phyloP scores from a whole-genome alignment of 768 basidiomycete species.

The Auricularia cornea region DNA sequence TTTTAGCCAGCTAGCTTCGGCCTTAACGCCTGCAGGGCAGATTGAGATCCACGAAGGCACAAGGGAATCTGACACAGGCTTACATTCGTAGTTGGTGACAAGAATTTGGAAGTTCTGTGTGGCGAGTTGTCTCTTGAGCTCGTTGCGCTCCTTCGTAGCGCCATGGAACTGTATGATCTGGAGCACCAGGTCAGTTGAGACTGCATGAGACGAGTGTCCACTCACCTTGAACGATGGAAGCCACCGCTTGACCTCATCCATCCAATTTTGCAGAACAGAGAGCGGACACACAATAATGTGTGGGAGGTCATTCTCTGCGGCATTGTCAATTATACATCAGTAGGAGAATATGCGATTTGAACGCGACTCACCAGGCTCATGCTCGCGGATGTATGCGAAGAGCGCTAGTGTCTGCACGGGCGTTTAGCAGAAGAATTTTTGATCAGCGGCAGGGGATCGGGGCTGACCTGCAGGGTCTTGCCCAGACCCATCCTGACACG shows the following conservation, averaged over 20 bases:
- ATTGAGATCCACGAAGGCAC: constrained; percentile 23
- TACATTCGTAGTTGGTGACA: constrained; percentile 57
- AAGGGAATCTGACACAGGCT: constrained; percentile 30
- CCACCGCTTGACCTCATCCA: constrained; percentile 48
- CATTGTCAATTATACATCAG: not conserved
- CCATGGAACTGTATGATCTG: constrained; percentile 54
- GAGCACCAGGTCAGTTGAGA: not conserved
- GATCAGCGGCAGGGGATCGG: not conserved
- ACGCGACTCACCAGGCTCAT: constrained; percentile 31
- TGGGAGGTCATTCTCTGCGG: constrained; percentile 38
- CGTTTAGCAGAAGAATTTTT: not conserved
- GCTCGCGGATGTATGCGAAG: constrained; percentile 60
- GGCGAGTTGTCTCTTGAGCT: constrained; percentile 40
- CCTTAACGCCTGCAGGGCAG: not conserved
- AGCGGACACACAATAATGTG: constrained; percentile 70
- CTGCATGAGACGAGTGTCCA: not conserved
- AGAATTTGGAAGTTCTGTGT: constrained; percentile 43
- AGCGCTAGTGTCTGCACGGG: constrained; percentile 43
- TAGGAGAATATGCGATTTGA: not conserved
- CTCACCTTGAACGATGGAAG: constrained; percentile 35
- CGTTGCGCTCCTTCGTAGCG: constrained; percentile 40
- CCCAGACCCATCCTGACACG: constrained; percentile 50
- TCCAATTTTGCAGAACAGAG: constrained; percentile 55
- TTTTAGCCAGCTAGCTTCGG: constrained; percentile 54
- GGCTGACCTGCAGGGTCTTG: constrained; percentile 49